Base-by-base conservation (phyloP, 2,329 filamentous ascomycete species). In the Leptographium lundbergii region DNA sequence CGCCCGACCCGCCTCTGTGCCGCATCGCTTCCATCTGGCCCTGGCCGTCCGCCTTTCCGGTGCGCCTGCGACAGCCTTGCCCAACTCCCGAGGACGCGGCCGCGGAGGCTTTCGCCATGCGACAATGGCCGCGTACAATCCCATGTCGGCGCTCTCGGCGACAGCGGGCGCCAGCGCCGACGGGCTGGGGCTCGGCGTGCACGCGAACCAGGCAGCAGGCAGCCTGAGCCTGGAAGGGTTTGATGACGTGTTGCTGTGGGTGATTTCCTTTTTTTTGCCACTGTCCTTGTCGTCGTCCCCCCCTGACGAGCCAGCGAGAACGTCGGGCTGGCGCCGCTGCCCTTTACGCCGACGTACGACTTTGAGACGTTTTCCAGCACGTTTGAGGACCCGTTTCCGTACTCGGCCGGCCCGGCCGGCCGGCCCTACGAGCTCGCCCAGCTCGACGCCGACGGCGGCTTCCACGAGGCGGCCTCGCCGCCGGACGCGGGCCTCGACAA, bases 321-420 rank as follows among this genome's bases (percentile, higher is more conserved):
- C 59, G 74, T 77, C 59, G 74, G 73, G 57, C 66, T 79, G 19
- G 70, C 73, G 48, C 66, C 71, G 6, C 66, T 80, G 47, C 77
- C 81, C 4, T 85, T 84, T 61, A 80, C 79, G 3, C 77, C 80
- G 3, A 73, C 76, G 5, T 85, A 85, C 72, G 82, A 85, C 63
- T 78, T 85, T 65, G 80, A 84, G 57, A 72, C 75, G 63, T 81
- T 82, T 64, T 77, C 81, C 56, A 78, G 77, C 47, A 84, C 81
- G 7, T 86, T 85, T 66, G 83, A 86, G 68, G 83, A 86, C 66
- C 82, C 83, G 45, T 85, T 86, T 66, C 78, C 80, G 62, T 82
- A 83, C 67, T 77, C 80, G 1, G 39, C 54, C 29, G 60, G 57
- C 19, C 36, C 59, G 1, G 56, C 57, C 62, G 42, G 61, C 57